phyloP scores from a whole-genome alignment of 192 early-diverging fungal genomes.

The Coemansia sp. region DNA sequence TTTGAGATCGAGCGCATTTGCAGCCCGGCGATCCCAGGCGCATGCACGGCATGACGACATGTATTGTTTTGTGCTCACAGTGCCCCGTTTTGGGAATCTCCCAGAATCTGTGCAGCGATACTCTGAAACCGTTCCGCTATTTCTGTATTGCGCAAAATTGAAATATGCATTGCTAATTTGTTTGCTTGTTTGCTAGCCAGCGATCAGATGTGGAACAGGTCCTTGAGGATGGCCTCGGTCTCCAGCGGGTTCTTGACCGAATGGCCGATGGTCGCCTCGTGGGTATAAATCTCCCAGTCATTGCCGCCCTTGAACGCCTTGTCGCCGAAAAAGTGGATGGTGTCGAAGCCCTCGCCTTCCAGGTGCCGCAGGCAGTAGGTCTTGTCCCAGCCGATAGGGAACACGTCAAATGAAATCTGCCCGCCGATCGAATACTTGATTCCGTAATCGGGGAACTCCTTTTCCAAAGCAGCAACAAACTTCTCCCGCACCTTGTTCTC shows the following conservation, averaged over 20 bases:
- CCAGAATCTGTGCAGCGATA: too few species aligned
- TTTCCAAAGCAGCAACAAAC: constrained; percentile 79
- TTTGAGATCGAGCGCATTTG: too few species aligned
- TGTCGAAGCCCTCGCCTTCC: constrained; percentile 79
- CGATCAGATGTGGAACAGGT: constrained; percentile 61
- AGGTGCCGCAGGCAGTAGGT: constrained; percentile 95
- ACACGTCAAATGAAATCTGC: constrained; percentile 99
- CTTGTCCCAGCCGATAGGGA: constrained; percentile 99
- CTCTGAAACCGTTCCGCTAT: too few species aligned
- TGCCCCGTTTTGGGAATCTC: too few species aligned
- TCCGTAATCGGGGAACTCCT: constrained; percentile 78
- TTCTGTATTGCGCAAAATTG: too few species aligned
- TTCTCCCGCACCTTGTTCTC: constrained; percentile 78
- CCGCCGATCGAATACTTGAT: constrained; percentile 97
- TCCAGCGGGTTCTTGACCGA: constrained; percentile 79
- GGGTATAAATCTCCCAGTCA: constrained; percentile 94
- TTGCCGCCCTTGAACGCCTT: constrained; percentile 97
- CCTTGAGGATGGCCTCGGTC: constrained; percentile 76
- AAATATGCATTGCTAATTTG: too few species aligned
- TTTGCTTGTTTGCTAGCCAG: too few species aligned
- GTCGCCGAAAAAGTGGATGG: constrained; percentile 98
- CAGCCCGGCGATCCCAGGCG: too few species aligned
- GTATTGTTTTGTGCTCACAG: too few species aligned
- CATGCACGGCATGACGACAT: too few species aligned
- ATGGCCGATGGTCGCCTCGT: constrained; percentile 80